A percentile compares a stretch with the other conserved stretches of the same genome.
phyloP scores from a whole-genome alignment of 768 basidiomycete species.

The Pholiota molesta region DNA sequence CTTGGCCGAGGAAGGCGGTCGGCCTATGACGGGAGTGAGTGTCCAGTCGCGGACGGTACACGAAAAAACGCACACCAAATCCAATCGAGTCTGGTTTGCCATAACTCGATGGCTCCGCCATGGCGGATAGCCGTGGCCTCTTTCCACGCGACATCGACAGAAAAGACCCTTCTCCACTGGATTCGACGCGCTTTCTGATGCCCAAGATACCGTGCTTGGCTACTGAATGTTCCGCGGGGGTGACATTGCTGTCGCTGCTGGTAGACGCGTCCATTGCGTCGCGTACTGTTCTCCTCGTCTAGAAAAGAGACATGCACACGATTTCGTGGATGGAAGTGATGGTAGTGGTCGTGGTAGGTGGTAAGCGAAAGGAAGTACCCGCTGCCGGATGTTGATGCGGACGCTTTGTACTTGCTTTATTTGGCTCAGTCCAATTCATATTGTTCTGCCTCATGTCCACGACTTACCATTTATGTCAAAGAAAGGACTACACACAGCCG shows the following conservation, averaged over 20 bases:
- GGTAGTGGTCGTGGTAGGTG: slow-evolving; percentile 5
- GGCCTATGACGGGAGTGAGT: neutral
- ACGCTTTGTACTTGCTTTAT: slow-evolving; percentile 25
- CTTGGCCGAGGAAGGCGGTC: slow-evolving; percentile 12
- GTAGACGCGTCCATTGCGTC: slow-evolving; percentile 1
- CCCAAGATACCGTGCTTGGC: slow-evolving; percentile 11
- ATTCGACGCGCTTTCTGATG: slow-evolving; percentile 37
- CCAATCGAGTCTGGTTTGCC: slow-evolving; percentile 24
- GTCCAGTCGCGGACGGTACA: neutral
- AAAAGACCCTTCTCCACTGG: slow-evolving; percentile 30
- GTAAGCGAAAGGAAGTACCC: slow-evolving; percentile 12
- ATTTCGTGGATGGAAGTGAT: neutral
- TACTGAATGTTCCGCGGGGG: neutral
- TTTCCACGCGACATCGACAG: slow-evolving; percentile 28
- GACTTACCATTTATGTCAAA: too few relatives aligned
- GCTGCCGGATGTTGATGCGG: too few relatives aligned
- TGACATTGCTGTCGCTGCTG: neutral
- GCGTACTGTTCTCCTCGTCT: neutral
- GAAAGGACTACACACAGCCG: too few relatives aligned
- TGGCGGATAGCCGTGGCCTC: slow-evolving; percentile 34
- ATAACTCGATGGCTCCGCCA: slow-evolving; percentile 23
- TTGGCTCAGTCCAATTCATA: slow-evolving; percentile 19
- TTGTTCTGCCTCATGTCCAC: neutral
- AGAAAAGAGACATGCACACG: neutral
- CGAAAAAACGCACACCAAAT: slow-evolving; percentile 20